Evolutionary conservation across 371 early-diverging fungal species (phyloP).

Genomic region (Edhazardia aedis): DNA sequence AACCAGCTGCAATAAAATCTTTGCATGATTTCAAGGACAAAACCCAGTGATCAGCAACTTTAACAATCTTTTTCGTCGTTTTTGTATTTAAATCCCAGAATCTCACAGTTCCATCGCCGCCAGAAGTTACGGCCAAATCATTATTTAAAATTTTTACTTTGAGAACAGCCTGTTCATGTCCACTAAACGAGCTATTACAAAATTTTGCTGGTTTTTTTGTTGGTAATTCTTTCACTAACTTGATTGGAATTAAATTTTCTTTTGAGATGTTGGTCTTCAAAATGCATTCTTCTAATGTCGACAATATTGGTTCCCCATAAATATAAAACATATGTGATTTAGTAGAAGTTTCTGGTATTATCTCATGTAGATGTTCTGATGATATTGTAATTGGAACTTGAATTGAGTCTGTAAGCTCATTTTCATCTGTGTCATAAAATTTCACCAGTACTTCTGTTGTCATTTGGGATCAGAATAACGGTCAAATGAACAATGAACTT

Average conservation of each 20-base stretch:
- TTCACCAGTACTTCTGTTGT: too few species aligned
- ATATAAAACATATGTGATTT: too few species aligned
- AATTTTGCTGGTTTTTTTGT: conserved; percentile 7
- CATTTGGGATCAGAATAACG: too few species aligned
- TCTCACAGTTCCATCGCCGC: conserved; percentile 43
- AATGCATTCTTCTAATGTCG: conserved; percentile 18
- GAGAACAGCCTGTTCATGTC: conserved; percentile 44
- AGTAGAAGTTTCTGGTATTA: too few species aligned
- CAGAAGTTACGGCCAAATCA: conserved; percentile 28
- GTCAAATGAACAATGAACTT: too few species aligned
- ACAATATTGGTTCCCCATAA: conserved; percentile 18
- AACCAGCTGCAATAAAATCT: conserved; percentile 30
- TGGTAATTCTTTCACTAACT: conserved; percentile 7
- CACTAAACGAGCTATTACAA: conserved; percentile 26
- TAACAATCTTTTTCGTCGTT: conserved; percentile 36
- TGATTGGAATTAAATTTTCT: conserved; percentile 16
- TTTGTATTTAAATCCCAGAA: conserved; percentile 44
- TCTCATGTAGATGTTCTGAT: too few species aligned
- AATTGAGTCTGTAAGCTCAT: too few species aligned
- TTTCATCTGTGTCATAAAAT: too few species aligned
- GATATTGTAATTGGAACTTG: too few species aligned
- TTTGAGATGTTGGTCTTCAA: conserved; percentile 4
- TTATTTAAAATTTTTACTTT: conserved; percentile 16
- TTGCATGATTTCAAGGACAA: conserved; percentile 17
- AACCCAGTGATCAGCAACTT: conserved; percentile 37